Evolutionary conservation across 345 rosid genomes (phyloP).

Genomic region (Syzygium aqueum): DNA sequence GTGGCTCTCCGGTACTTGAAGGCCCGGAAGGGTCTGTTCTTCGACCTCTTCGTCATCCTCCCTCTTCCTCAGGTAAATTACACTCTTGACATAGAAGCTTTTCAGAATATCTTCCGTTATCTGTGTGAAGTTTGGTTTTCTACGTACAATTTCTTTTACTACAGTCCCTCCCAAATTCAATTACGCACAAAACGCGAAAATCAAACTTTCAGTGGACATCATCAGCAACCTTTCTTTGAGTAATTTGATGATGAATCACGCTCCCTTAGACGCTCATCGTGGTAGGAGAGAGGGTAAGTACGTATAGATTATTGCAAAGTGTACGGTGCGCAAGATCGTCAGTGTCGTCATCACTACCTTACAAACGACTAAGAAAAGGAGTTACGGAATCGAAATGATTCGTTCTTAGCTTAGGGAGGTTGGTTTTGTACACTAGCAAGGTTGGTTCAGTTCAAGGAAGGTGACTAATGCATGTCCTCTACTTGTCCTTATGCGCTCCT

Average conservation of each 20-base stretch:
- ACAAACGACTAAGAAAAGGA: background rate
- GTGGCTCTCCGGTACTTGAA: conserved; percentile 38
- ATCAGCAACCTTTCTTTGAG: background rate
- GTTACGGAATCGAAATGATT: background rate
- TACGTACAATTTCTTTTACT: background rate
- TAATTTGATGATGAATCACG: background rate
- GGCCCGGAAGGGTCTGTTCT: conserved; percentile 58
- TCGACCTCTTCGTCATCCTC: conserved; percentile 79
- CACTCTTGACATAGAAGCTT: background rate
- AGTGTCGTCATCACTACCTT: background rate
- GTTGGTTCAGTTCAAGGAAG: background rate
- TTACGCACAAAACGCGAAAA: background rate
- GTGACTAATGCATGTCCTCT: conserved; percentile 3
- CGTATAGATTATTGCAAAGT: background rate
- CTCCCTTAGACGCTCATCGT: background rate
- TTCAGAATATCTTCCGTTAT: background rate
- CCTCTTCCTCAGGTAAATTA: conserved; percentile 78
- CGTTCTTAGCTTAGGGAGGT: background rate
- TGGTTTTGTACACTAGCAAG: background rate
- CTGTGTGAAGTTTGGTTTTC: background rate
- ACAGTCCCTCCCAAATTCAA: background rate
- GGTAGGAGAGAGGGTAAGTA: background rate
- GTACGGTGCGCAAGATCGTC: background rate
- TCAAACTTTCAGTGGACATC: background rate
- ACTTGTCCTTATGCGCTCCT: background rate